A percentile compares a stretch with the other conserved stretches of the same genome.
Conservation (phyloP, 2,329 filamentous ascomycete species). For the Cordyceps javanica region DNA sequence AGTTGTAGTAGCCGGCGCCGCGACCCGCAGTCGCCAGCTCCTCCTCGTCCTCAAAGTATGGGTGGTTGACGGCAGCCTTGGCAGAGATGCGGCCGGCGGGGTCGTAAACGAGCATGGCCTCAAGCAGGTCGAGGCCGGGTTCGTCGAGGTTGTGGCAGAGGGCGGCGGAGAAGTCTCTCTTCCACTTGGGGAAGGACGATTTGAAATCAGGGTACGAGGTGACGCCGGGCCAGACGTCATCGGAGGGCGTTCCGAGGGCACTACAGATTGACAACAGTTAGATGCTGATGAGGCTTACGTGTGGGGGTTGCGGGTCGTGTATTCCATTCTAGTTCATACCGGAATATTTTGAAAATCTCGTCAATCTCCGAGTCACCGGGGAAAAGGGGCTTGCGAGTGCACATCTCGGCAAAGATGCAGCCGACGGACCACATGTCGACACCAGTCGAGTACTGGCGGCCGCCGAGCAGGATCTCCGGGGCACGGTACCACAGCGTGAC, state of each 20-base stretch:
- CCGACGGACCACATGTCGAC: constrained; percentile 96
- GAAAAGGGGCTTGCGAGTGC: constrained; percentile 86
- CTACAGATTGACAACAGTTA: constrained; percentile 29
- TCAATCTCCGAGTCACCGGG: constrained; percentile 71
- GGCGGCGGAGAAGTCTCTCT: constrained; percentile 57
- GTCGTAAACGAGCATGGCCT: constrained; percentile 76
- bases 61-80: constrained; percentile 78
- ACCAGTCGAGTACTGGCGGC: constrained; percentile 86
- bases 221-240: constrained; percentile 80
- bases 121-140: constrained; percentile 59
- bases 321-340: constrained; percentile 46
- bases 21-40: constrained; percentile 18
- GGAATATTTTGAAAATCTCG: constrained; percentile 55
- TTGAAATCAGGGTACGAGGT: constrained; percentile 96
- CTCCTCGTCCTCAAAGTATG: constrained; percentile 60
- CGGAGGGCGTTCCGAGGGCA: constrained; percentile 75
- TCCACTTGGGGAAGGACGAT: constrained; percentile 86
- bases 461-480: constrained; percentile 84
- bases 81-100: constrained; percentile 82
- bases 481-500: constrained; percentile 91
- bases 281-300: neutral
- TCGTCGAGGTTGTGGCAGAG: constrained; percentile 71
- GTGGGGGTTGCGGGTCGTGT: neutral
- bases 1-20: constrained; percentile 31
- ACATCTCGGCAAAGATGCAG: constrained; percentile 96